Percentiles rank a stretch among this genome's conserved stretches.
phyloP scores from a whole-genome alignment of 1,284 basidiomycete genomes.

The Porodaedalea pini region DNA sequence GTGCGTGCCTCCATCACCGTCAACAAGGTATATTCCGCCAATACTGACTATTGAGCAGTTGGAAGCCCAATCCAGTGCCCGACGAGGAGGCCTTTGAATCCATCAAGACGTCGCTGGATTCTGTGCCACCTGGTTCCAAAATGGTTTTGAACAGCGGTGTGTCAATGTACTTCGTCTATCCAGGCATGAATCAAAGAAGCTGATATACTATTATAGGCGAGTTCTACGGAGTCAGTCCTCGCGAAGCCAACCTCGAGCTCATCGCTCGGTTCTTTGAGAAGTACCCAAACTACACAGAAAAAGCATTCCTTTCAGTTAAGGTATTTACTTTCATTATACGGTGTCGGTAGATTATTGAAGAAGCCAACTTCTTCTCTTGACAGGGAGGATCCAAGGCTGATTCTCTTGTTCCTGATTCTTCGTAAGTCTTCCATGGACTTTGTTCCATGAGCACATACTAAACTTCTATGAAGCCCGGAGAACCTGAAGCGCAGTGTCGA shows the following conservation, averaged over 20 bases:
- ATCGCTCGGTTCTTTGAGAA: constrained; percentile 43
- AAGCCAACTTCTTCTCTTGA: constrained; percentile 26
- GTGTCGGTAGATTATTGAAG: not conserved
- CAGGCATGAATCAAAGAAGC: not conserved
- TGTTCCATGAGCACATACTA: not conserved
- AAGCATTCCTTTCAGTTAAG: constrained; percentile 46
- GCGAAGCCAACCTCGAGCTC: constrained; percentile 39
- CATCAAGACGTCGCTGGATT: constrained; percentile 60
- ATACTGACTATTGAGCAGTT: constrained; percentile 26
- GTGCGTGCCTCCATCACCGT: constrained; percentile 28
- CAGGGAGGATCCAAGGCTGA: constrained; percentile 38
- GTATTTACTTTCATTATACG: constrained; percentile 19
- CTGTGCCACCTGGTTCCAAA: constrained; percentile 44
- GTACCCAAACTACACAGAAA: constrained; percentile 52
- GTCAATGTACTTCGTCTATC: constrained; percentile 15
- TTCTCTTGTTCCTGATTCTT: constrained; percentile 26
- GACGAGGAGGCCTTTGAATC: constrained; percentile 58
- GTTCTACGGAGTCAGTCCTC: constrained; percentile 39
- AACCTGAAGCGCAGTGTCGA: constrained; percentile 40
- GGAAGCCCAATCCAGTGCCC: constrained; percentile 38
- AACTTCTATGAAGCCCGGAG: constrained; percentile 31
- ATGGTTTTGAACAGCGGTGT: constrained; percentile 47
- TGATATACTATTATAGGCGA: constrained; percentile 29
- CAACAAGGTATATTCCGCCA: not conserved
- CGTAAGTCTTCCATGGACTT: constrained; percentile 26